Base-by-base conservation (phyloP, 2,329 filamentous ascomycete species). In the Fusarium marasasianum region DNA sequence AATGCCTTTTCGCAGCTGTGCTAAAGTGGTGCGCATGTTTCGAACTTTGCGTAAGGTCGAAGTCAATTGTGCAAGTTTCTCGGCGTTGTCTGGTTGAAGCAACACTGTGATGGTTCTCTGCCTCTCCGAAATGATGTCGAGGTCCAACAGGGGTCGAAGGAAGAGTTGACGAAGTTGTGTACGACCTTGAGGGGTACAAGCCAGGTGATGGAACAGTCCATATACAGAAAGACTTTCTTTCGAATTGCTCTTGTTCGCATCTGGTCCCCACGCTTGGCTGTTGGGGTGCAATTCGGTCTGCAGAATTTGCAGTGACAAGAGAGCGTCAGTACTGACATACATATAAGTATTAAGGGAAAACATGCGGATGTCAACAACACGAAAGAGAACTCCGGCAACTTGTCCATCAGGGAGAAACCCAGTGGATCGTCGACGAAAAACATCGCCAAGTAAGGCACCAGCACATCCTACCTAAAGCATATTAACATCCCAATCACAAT, bases 151-250 rank as follows among this genome's bases (percentile, higher is more conserved):
- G 29, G 96, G 96, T 0, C 93, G 91, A 13, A 98, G 84, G 74
- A 99, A 96, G 58, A 93, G 88, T 76, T 94, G 92, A n/a, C 93
- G 91, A 10, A 99, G 86, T 48, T 89, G 87, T 33, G 84, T 79
- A 75, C 91, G 94, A 1, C 96, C 96, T 80, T 98, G 95, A 2
- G 93, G 88, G 8, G 95, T 98, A 63, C 88, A 88, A 33, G 93
- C 91, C 37, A 96, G 84, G 63, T 90, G 87, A 66, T 92, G 90
- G 70, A 98, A 97, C 1, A 98, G 84, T 0, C 94, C 95, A 80
- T 93, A 98, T 1, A 98, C 84, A 0, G 94, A 98, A 3, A 96
- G 86, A 22, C 91, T 93, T 83, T 97, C 95, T 80, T 96, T 98
- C 2, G 89, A 88, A 26, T 89, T 91, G 3, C 88, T 90, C 33